Conservation (phyloP, 768 basidiomycete species). For the Hemileccinum impolitum region DNA sequence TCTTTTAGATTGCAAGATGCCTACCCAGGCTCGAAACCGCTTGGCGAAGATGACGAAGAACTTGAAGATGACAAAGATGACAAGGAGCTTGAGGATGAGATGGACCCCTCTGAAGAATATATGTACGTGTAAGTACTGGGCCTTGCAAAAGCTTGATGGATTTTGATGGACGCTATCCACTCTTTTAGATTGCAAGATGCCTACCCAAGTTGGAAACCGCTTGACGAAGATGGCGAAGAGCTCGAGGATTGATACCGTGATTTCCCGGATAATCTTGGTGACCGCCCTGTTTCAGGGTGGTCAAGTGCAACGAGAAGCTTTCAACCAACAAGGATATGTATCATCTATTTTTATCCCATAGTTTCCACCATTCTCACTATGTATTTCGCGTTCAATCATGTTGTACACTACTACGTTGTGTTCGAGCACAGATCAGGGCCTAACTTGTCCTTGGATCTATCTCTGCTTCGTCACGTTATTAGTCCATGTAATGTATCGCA, state of each 20-base stretch:
- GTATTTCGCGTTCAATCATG: neutral
- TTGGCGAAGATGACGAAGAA: no score
- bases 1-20: no score
- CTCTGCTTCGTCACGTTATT: neutral
- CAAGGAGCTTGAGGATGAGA: neutral
- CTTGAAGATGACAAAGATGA: no score
- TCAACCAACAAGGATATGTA: neutral
- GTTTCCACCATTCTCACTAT: neutral
- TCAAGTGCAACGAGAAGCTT: neutral
- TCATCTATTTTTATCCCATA: neutral
- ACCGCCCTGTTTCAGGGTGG: neutral
- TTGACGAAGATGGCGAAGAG: constrained; percentile 18
- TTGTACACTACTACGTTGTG: no score
- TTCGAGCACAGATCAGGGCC: neutral
- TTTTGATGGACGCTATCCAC: neutral
- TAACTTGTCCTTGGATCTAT: neutral
- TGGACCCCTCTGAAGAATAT: neutral
- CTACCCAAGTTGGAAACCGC: constrained; percentile 17
- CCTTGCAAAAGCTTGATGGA: neutral
- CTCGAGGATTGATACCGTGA: neutral
- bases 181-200: constrained; percentile 16
- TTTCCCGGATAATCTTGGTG: neutral
- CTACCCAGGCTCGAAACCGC: no score
- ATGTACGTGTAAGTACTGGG: constrained; percentile 6
- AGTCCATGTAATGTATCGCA: neutral